A percentile compares a stretch with the other conserved stretches of the same genome.
Evolutionary conservation across 106 monocot genomes (phyloP).

Genomic region (Acorus calamus): DNA sequence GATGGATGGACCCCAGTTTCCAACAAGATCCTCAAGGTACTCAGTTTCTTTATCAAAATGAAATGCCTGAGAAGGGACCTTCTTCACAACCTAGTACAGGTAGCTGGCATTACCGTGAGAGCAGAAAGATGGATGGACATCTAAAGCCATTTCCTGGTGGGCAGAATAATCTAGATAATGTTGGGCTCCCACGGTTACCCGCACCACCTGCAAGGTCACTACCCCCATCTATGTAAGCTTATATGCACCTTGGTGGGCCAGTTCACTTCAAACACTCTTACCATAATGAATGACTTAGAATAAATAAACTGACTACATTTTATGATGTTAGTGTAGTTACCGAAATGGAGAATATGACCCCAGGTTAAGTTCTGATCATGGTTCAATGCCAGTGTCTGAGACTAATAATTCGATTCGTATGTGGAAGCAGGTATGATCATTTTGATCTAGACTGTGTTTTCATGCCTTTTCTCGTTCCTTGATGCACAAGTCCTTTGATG

Average conservation of each 20-base stretch:
- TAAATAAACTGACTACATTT: background rate
- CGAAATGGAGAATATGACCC: conserved; percentile 56
- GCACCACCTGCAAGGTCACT: conserved; percentile 65
- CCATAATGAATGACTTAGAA: background rate
- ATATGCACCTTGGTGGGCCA: background rate
- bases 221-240: conserved; percentile 63
- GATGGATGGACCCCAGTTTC: conserved; percentile 20
- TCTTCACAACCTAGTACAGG: conserved; percentile 13
- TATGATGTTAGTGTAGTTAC: conserved; percentile 29
- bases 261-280: background rate
- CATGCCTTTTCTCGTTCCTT: background rate
- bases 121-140: conserved; percentile 31
- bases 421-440: conserved; percentile 64
- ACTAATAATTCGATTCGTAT: conserved; percentile 26
- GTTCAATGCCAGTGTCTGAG: conserved; percentile 43
- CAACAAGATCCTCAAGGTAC: conserved; percentile 22
- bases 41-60: conserved; percentile 29
- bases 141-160: conserved; percentile 24
- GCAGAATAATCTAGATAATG: conserved; percentile 24
- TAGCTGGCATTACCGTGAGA: conserved; percentile 27
- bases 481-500: conserved; percentile 2
- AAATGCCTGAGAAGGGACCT: conserved; percentile 17
- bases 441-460: background rate
- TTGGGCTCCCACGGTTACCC: conserved; percentile 53
- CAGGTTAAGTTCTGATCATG: conserved; percentile 30